Base-by-base conservation (phyloP, 352 stramenopile species). In the Phytophthora cryptogea region DNA sequence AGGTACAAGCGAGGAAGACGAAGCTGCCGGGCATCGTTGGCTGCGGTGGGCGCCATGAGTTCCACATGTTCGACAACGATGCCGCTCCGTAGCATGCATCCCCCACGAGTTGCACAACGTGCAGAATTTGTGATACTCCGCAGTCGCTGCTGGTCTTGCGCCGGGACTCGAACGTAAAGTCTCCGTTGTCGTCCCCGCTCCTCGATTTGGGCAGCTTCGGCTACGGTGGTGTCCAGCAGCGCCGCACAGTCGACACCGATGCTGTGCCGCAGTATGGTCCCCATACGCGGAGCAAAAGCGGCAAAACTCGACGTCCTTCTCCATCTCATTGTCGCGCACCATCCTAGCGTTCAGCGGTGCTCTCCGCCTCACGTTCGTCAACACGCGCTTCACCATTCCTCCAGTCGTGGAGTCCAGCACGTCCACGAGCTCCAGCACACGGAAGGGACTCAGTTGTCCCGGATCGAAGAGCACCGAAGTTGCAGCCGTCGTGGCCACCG, bases 321-420 rank as follows among this genome's bases (percentile, higher is more conserved):
- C 59, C 31, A 58, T 35, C 31, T 70, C 64, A n/a, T 72, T 68
- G 20, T 67, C 41, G 9, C 53, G 67, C 20, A 43, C 37, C 28
- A 74, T 66, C 11, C 60, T 54, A 27, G 66, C 67, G 16, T 72
- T 74, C 13, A 86, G 70, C 20, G 76, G 80, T 37, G 79, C 63
- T 45, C 76, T 75, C 6, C 57, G 64, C 7, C 80, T 70, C 30
- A 94, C 78, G 28, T 92, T 92, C 13, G 68, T 84, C 27, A 94
- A 65, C 20, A 94, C 79, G 5, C 71, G 68, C 63, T 89, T 87
- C 30, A 91, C 84, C 73, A 90, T 83, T 11, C 80, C 84, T 5
- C 82, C 82, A 0, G 84, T 92, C 7, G 76, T 89, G 26, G 82
- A 82, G 54, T 94, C 84, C 35, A 92, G 67, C 42, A 91, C 75